Evolutionary conservation across 805 yeast species (phyloP), one percentile per base, ranked within the genome.

Genomic region (Teunomyces kruisii): DNA sequence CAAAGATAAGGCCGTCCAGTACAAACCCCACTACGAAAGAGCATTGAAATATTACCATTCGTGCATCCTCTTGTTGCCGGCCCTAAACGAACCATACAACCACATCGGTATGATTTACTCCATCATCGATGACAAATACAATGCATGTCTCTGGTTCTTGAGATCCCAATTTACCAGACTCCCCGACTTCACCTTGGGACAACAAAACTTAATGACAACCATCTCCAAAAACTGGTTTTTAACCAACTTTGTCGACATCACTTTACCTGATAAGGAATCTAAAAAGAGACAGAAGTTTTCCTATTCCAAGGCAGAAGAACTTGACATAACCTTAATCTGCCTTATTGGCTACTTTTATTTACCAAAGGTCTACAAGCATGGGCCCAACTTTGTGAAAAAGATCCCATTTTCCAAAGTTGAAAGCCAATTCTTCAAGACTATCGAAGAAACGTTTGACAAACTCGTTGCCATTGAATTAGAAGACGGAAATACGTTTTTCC

Each of bases 11-110:
- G 67, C 81, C 1, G 51, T 70, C n/a, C 69, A 70, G 38, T 66
- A 70, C 43, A 49, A 52, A 27, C 64, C 64, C 6, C 44, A 31
- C 26, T 70, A 59, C 43, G 44, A 50, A 3, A 58, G 53, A 39
- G 53, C 74, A 2, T 47, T 68, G 26, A 54, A 51, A 27, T 64
- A 56, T 49, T 80, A 82, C 53, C 72, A 76, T 40, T 60, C 71
- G 37, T 81, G 88, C 14, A 75, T 80, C 27, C 56, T 78, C 22
- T 62, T 85, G 14, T 60, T 84, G 22, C 91, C 92, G 1, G 79
- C 88, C 0, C 70, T 83, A 45, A 86, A 86, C 43, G 90, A 84
- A 54, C 84, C 81, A 24, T 78, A 78, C 52, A 80, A 80, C 51
- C 83, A 80, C 52, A 71, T 79, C 39, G 87, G 84, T 2, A 75